A percentile compares a stretch with the other conserved stretches of the same genome.
These are phyloP conservation scores for Phallus indusiatus DNA, from an alignment of 768 basidiomycete genomes.

Conservation along the genomic window DNA sequence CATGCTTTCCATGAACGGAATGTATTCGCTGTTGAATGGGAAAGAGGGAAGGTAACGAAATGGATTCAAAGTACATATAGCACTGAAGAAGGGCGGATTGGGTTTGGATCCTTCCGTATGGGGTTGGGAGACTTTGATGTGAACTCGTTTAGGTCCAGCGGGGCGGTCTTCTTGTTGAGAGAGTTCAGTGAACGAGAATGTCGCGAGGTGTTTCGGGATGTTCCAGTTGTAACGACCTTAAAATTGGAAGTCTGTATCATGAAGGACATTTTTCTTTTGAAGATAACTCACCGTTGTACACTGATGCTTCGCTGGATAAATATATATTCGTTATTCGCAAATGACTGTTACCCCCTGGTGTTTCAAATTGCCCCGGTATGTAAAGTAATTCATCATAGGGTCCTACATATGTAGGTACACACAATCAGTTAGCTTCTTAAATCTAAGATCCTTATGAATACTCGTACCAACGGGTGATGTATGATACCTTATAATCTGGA, in stretches of 20 bases:
- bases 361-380: conserved; percentile 9
- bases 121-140: conserved; percentile 8
- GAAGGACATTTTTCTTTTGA: too few species aligned
- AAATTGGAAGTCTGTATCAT: too few species aligned
- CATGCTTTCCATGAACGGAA: neutral
- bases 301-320: conserved; percentile 9
- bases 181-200: conserved; percentile 11
- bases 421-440: neutral
- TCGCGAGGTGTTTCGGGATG: conserved; percentile 11
- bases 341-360: conserved; percentile 1
- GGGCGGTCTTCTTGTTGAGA: neutral
- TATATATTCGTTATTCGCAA: conserved; percentile 8
- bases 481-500: conserved; percentile 2
- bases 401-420: too few species aligned
- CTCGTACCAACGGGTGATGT: neutral
- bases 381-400: conserved; percentile 13
- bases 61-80: neutral
- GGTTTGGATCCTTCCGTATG: neutral
- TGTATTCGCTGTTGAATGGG: neutral
- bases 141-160: neutral
- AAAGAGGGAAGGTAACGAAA: neutral
- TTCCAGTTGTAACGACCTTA: conserved; percentile 13
- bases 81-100: conserved; percentile 6
- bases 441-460: too few species aligned
- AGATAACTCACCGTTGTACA: conserved; percentile 8